Conservation (phyloP, 352 stramenopile genomes). For the Globisporangium abappressorium region DNA sequence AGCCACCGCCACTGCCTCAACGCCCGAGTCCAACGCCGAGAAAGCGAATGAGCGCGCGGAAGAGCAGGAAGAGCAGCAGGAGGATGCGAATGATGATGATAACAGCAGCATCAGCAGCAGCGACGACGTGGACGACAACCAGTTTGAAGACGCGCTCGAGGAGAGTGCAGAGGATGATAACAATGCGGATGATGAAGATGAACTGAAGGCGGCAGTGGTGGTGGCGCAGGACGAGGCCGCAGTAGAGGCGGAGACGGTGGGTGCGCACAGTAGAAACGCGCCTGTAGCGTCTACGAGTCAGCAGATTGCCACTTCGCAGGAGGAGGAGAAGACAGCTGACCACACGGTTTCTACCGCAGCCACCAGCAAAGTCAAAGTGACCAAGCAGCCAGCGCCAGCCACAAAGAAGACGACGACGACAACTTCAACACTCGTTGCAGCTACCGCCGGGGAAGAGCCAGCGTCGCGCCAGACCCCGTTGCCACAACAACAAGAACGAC, state of each 20-base stretch:
- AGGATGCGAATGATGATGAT: neutral
- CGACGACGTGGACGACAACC: slow-evolving; percentile 10
- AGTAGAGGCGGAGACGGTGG: neutral
- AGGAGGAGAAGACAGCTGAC: neutral
- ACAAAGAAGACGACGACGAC: neutral
- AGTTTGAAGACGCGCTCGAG: slow-evolving; percentile 17
- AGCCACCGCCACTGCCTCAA: no score
- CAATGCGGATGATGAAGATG: neutral
- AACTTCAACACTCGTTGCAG: neutral
- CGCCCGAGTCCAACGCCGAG: neutral
- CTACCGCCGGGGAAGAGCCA: neutral
- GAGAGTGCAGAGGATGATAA: neutral
- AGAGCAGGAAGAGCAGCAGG: slow-evolving; percentile 7
- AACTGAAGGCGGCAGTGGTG: neutral
- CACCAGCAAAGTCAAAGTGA: slow-evolving; percentile 1
- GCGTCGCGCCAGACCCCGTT: neutral
- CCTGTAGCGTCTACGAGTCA: neutral
- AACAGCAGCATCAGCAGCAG: neutral
- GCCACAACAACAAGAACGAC: slow-evolving; percentile 2
- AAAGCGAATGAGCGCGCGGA: slow-evolving; percentile 7
- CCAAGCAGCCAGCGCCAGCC: neutral
- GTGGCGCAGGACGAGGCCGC: neutral
- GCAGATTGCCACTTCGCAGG: slow-evolving; percentile 1
- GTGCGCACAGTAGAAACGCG: neutral
- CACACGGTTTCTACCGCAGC: slow-evolving; percentile 3